Percentiles rank a stretch among this genome's conserved stretches.
These are phyloP conservation scores for Carex littledalei DNA, from an alignment of 176 grass and related monocot genomes.

Conservation along the genomic window DNA sequence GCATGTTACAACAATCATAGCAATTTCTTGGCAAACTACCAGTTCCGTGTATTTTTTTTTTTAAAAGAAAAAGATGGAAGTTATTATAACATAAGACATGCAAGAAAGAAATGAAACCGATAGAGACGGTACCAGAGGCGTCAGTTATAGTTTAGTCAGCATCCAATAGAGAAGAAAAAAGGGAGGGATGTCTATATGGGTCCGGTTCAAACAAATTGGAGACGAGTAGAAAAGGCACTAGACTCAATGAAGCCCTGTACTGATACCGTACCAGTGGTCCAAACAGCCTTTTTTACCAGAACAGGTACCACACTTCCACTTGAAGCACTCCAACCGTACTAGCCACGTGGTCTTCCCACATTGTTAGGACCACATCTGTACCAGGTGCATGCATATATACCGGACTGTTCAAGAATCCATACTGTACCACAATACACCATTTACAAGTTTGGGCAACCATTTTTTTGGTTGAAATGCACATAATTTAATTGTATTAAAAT, in stretches of 20 bases:
- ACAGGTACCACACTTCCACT: not conserved
- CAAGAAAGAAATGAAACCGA: not conserved
- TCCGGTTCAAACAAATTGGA: not conserved
- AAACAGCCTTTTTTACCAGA: not conserved
- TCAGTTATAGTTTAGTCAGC: not conserved
- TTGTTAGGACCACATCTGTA: not conserved
- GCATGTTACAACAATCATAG: not conserved
- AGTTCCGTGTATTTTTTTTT: not conserved
- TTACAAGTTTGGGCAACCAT: too few species aligned
- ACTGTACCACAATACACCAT: too few species aligned
- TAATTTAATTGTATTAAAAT: too few species aligned
- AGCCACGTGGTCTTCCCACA: not conserved
- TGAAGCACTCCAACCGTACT: not conserved
- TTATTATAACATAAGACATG: not conserved
- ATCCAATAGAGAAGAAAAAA: not conserved
- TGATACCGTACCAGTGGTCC: conserved; percentile 20
- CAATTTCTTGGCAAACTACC: not conserved
- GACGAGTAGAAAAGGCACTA: not conserved
- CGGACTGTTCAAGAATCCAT: not conserved
- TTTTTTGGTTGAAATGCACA: too few species aligned
- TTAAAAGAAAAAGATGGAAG: too few species aligned
- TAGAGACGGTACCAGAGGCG: not conserved
- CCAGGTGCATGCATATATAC: not conserved
- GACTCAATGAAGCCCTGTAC: not conserved
- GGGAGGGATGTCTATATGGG: not conserved